Evolutionary conservation across 2,329 filamentous ascomycete genomes (phyloP).

Genomic region (Coniella lustricola): DNA sequence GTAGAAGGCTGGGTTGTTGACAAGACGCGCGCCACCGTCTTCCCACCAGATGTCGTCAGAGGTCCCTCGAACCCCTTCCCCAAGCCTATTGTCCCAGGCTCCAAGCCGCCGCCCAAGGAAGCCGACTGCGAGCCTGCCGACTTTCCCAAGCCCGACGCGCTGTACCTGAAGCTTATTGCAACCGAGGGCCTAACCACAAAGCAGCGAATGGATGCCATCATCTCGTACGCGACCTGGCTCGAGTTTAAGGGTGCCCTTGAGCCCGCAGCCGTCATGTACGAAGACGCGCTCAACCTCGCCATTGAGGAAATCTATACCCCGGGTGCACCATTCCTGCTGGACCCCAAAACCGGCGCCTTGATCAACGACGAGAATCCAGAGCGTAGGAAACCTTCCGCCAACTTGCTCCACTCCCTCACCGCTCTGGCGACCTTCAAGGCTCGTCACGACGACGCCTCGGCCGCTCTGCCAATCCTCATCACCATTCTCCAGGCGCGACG

Average conservation of each 20-base stretch:
- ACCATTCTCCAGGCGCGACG: constrained; percentile 76
- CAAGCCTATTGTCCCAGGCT: constrained; percentile 60
- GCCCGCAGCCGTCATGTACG: constrained; percentile 65
- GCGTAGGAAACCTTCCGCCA: constrained; percentile 51
- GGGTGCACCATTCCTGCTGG: constrained; percentile 39
- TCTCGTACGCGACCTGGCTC: constrained; percentile 79
- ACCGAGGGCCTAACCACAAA: constrained; percentile 71
- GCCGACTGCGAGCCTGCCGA: constrained; percentile 62
- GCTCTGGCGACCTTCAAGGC: constrained; percentile 75
- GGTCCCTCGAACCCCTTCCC: constrained; percentile 81
- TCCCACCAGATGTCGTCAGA: constrained; percentile 65
- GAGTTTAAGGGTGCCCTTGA: constrained; percentile 65
- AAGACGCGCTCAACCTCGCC: constrained; percentile 70
- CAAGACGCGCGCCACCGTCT: constrained; percentile 56
- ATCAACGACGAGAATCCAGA: constrained; percentile 39
- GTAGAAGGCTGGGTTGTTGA: constrained; percentile 74
- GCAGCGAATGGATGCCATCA: constrained; percentile 73
- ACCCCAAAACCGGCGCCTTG: constrained; percentile 58
- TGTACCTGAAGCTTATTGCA: constrained; percentile 75
- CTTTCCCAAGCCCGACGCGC: constrained; percentile 64
- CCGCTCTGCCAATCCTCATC: constrained; percentile 76
- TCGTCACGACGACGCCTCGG: constrained; percentile 54
- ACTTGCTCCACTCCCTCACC: constrained; percentile 69
- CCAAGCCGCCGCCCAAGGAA: constrained; percentile 58
- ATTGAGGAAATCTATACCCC: constrained; percentile 41